Base-by-base conservation (phyloP, 2,329 filamentous ascomycete genomes). In the Apiospora phragmitis region DNA sequence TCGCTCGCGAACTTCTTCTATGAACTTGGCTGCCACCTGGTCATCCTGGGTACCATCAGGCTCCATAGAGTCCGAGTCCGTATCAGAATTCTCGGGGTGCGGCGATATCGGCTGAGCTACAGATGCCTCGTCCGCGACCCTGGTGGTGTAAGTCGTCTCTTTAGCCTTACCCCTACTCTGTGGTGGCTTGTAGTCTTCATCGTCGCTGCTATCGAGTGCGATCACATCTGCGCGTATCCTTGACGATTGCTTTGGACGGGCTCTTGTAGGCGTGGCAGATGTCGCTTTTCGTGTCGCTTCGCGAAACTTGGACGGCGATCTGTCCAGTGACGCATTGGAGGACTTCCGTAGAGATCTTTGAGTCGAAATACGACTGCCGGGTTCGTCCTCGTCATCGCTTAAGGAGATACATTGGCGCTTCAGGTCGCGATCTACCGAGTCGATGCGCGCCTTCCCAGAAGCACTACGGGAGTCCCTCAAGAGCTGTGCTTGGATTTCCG, bases 1-100 rank as follows among this genome's bases (percentile, higher is more conserved):
- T 12, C 81, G 75, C 72, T 81, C 80, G 73, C 81, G 76, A 67
- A 86, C 86, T 59, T 79, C 81, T 72, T 79, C 79, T 38, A 87
- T 79, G 73, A 86, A 88, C 67, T 83, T 81, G 47, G 79, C 81
- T 24, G 85, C 84, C 11, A 85, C 83, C 62, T 86, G 82, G 24
- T 85, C 80, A 6, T 78, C 81, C 38, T 76, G 76, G 1, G 75
- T 74, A n/a, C 75, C 21, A 38, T 62, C 55, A 24, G 55, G 29
- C 5, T 62, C 55, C 14, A 67, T 9, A 45, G 65, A 21, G 32
- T 66, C 62, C 35, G 18, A 6, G 18, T 67, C 65, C 4, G 38
- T 29, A 29, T 67, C 65, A 3, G 65, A 18, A 43, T 43, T 21
- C 5, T 18, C 38, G 16, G 26, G 9, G 16, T 8, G 41, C 11